Percentiles rank a stretch among this genome's conserved stretches.
Evolutionary conservation across 148 eudicot species (phyloP).

Genomic region (Heliamphora exappendiculata): DNA sequence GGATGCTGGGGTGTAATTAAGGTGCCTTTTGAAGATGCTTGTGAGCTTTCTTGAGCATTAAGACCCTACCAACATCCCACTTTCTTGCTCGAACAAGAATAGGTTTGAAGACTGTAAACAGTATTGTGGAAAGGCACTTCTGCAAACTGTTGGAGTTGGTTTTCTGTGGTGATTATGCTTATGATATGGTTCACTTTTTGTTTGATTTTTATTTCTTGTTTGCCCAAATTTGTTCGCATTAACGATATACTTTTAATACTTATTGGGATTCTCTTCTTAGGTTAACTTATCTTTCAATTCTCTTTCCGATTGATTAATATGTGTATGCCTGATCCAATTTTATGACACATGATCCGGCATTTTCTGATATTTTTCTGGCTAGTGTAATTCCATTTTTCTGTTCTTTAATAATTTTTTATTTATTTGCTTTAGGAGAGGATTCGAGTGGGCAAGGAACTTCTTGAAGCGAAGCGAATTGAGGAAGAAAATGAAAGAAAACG

Average conservation of each 20-base stretch:
- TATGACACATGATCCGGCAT: background rate
- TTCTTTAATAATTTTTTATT: background rate
- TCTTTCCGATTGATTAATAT: background rate
- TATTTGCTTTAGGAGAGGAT: constrained; percentile 71
- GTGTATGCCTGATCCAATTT: background rate
- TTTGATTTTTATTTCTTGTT: background rate
- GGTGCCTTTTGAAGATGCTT: no score
- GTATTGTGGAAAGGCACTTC: no score
- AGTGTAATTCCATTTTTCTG: background rate
- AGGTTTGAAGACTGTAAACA: no score
- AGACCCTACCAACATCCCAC: no score
- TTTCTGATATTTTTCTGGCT: background rate
- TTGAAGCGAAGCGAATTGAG: constrained; percentile 97
- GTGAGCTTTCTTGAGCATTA: no score
- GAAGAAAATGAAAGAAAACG: constrained; percentile 99
- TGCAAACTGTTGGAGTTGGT: no score
- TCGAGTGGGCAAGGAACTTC: constrained; percentile 91
- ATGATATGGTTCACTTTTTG: background rate
- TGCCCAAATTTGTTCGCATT: background rate
- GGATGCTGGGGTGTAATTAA: no score
- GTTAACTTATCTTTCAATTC: background rate
- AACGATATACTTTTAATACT: background rate
- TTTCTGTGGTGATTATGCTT: background rate
- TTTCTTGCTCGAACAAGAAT: no score
- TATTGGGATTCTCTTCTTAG: background rate